Percentiles rank a stretch among this genome's conserved stretches.
These are phyloP conservation scores for Posidonia oceanica DNA, from an alignment of 116 monocot genomes.

Conservation along the genomic window DNA sequence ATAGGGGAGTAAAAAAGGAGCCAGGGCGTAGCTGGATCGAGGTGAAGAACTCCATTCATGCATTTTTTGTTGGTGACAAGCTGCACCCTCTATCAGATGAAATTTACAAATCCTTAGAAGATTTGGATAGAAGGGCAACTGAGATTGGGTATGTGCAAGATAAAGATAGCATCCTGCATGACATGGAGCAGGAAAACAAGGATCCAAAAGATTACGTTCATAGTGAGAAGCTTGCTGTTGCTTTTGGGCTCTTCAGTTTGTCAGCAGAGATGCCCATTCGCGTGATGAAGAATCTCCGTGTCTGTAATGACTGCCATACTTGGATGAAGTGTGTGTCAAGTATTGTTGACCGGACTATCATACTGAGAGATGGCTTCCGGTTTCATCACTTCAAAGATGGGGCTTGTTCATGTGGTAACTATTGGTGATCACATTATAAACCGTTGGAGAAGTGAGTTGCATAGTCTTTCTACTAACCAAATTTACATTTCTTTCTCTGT, in stretches of 20 bases:
- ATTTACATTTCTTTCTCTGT: too few species aligned
- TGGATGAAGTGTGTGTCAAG: slow-evolving; percentile 76
- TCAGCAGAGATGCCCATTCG: slow-evolving; percentile 36
- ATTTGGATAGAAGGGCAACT: slow-evolving; percentile 37
- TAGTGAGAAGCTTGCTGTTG: slow-evolving; percentile 82
- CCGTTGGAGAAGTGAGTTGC: too few species aligned
- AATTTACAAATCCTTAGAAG: slow-evolving; percentile 51
- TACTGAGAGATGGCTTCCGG: slow-evolving; percentile 66
- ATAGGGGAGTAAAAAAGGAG: slow-evolving; percentile 76
- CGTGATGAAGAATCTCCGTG: slow-evolving; percentile 78
- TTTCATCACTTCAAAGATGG: slow-evolving; percentile 89
- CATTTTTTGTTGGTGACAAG: slow-evolving; percentile 70
- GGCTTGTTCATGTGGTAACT: slow-evolving; percentile 63
- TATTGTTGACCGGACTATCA: slow-evolving; percentile 29
- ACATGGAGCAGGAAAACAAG: slow-evolving; percentile 47
- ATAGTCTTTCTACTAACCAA: too few species aligned
- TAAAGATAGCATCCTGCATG: slow-evolving; percentile 30
- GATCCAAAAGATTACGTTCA: slow-evolving; percentile 42
- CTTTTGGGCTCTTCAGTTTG: slow-evolving; percentile 65
- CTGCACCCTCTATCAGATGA: slow-evolving; percentile 39
- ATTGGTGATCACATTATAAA: slow-evolving; percentile 31
- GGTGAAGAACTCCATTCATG: slow-evolving; percentile 54
- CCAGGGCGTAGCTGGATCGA: slow-evolving; percentile 92
- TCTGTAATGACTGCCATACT: slow-evolving; percentile 75
- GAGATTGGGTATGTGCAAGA: slow-evolving; percentile 49